Conservation (phyloP, 352 stramenopile species). For the Pythium grandisporangium region DNA sequence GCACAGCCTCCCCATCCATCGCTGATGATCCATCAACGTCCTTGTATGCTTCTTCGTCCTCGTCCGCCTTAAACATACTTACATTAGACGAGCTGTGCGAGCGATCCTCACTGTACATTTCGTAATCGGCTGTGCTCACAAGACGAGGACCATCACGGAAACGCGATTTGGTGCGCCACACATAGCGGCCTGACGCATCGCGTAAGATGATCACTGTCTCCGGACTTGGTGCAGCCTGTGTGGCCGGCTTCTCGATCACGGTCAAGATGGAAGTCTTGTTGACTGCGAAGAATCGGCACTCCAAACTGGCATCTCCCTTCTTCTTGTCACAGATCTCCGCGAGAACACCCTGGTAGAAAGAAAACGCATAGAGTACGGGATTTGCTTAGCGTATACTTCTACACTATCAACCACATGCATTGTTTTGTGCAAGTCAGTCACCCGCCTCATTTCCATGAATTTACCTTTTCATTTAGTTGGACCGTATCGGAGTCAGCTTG, state of each 20-base stretch:
- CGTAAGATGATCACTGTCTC: constrained; percentile 74
- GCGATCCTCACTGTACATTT: constrained; percentile 17
- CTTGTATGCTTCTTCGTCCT: constrained; percentile 11
- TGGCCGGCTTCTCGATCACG: constrained; percentile 68
- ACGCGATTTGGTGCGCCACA: constrained; percentile 68
- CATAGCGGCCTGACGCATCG: constrained; percentile 67
- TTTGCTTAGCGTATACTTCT: too few species aligned
- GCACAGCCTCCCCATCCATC: too few species aligned
- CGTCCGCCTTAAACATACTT: constrained; percentile 8
- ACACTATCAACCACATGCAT: too few species aligned
- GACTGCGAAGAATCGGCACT: constrained; percentile 77
- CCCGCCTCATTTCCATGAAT: not conserved
- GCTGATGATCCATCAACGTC: constrained; percentile 5
- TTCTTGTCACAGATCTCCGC: constrained; percentile 40
- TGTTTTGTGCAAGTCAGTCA: not conserved
- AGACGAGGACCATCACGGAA: constrained; percentile 43
- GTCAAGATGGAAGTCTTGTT: constrained; percentile 76
- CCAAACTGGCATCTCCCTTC: constrained; percentile 23
- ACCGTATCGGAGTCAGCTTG: constrained; percentile 27
- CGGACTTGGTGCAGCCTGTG: constrained; percentile 11
- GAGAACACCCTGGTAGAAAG: constrained; percentile 35
- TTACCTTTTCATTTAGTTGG: constrained; percentile 54
- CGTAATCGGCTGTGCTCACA: constrained; percentile 50
- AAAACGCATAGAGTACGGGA: not conserved
- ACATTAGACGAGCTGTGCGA: too few species aligned